Evolutionary conservation across 371 early-diverging fungal species (phyloP).

Genomic region (Mortierella sp.): DNA sequence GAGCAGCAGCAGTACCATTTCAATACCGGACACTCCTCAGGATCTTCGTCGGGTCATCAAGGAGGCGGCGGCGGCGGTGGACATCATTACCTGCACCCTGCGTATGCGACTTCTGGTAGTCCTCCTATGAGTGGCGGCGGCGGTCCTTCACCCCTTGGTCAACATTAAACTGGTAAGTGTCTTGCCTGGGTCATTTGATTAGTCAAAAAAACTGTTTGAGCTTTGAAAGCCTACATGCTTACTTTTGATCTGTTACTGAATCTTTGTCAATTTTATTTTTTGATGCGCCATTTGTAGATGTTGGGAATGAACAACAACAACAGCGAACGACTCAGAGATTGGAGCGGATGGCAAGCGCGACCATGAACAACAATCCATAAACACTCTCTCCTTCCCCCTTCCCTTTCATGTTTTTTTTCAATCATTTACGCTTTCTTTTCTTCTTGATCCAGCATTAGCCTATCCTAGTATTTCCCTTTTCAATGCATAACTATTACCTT

Average conservation of each 20-base stretch:
- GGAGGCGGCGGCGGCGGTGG: constrained; percentile 11
- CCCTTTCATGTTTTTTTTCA: too few relatives aligned
- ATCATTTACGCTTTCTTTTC: not conserved
- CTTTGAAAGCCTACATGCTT: not conserved
- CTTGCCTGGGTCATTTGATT: too few relatives aligned
- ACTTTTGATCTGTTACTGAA: not conserved
- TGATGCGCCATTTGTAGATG: too few relatives aligned
- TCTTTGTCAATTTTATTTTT: not conserved
- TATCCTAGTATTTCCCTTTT: not conserved
- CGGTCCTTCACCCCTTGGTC: not conserved
- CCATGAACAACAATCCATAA: too few relatives aligned
- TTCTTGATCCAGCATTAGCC: not conserved
- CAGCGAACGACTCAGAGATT: too few relatives aligned
- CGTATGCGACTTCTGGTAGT: constrained; percentile 10
- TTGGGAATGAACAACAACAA: too few relatives aligned
- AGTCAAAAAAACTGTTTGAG: too few relatives aligned
- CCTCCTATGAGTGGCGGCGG: not conserved
- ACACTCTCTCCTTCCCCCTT: too few relatives aligned
- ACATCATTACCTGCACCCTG: constrained; percentile 22
- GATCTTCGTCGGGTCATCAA: not conserved
- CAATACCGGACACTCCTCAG: constrained; percentile 3
- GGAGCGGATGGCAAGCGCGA: too few relatives aligned
- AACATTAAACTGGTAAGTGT: not conserved
- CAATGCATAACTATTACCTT: not conserved
- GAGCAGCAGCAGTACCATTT: constrained; percentile 26